Percentiles rank a stretch among this genome's conserved stretches.
Conservation (phyloP, 2,329 filamentous ascomycete genomes). For the Penicillium frequentans region DNA sequence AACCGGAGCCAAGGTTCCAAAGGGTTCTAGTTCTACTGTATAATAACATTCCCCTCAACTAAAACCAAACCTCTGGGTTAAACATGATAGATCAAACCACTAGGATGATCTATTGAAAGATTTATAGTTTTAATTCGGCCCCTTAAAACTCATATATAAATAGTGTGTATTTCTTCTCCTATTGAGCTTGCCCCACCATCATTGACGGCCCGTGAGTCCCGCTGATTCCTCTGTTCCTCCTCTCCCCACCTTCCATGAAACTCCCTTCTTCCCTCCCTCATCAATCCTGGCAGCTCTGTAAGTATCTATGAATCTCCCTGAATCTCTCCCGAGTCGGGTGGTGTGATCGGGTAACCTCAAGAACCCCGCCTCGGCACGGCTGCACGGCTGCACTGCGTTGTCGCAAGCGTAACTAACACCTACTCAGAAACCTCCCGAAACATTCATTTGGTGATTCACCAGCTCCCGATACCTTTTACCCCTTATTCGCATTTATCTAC, state of each 20-base stretch:
- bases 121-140: not conserved
- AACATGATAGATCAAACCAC: no score
- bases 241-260: not conserved
- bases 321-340: not conserved
- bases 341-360: not conserved
- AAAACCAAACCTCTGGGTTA: not conserved
- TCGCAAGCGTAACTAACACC: not conserved
- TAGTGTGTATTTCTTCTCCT: not conserved
- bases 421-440: not conserved
- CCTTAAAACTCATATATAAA: not conserved
- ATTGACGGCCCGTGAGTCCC: slow-evolving; percentile 15
- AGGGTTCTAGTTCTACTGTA: not conserved
- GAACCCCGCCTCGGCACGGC: slow-evolving; percentile 8
- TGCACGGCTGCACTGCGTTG: not conserved
- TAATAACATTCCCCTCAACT: not conserved
- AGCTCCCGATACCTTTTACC: not conserved
- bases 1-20: slow-evolving; percentile 8
- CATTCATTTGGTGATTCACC: not conserved
- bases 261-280: not conserved
- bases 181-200: slow-evolving; percentile 15
- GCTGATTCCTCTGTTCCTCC: slow-evolving; percentile 1
- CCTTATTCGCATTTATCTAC: not conserved
- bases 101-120: not conserved
- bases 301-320: not conserved
- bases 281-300: not conserved